Conservation (phyloP, 148 eudicot genomes). For the Chenopodium quinoa region DNA sequence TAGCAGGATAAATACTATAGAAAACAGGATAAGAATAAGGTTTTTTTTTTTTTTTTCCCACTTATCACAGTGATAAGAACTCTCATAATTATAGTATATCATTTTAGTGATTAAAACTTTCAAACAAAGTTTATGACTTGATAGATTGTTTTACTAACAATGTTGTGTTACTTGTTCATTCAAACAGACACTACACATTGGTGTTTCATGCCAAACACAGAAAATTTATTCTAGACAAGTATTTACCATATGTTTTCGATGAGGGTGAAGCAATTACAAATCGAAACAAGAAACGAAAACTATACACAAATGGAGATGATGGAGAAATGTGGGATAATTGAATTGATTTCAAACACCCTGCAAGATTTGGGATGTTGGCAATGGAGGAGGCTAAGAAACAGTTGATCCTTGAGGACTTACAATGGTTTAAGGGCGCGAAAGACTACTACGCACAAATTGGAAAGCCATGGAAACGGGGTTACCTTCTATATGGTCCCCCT, state of each 20-base stretch:
- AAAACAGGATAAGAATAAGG: too few species aligned
- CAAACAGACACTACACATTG: slow-evolving; percentile 29
- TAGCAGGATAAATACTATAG: too few species aligned
- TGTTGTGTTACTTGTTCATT: not conserved
- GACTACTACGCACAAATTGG: slow-evolving; percentile 37
- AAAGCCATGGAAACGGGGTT: slow-evolving; percentile 53
- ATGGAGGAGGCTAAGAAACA: slow-evolving; percentile 38
- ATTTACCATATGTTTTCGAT: slow-evolving; percentile 28
- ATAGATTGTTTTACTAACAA: not conserved
- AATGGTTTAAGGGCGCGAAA: slow-evolving; percentile 25
- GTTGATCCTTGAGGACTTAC: slow-evolving; percentile 38
- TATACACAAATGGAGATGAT: slow-evolving; percentile 28
- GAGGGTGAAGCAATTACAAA: slow-evolving; percentile 33
- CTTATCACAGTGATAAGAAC: too few species aligned
- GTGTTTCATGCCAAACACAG: slow-evolving; percentile 30
- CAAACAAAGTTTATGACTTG: not conserved
- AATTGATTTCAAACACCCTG: slow-evolving; percentile 43
- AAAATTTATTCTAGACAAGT: slow-evolving; percentile 19
- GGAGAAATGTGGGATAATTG: slow-evolving; percentile 24
- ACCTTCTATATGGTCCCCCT: slow-evolving; percentile 51
- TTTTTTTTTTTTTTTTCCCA: too few species aligned
- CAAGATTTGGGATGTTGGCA: slow-evolving; percentile 36
- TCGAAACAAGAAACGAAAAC: slow-evolving; percentile 29
- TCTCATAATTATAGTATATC: too few species aligned
- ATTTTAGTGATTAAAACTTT: too few species aligned